A percentile compares a stretch with the other conserved stretches of the same genome.
These are phyloP conservation scores for Aspergillus kassunensis DNA, from an alignment of 495 filamentous ascomycete genomes.

Conservation along the genomic window DNA sequence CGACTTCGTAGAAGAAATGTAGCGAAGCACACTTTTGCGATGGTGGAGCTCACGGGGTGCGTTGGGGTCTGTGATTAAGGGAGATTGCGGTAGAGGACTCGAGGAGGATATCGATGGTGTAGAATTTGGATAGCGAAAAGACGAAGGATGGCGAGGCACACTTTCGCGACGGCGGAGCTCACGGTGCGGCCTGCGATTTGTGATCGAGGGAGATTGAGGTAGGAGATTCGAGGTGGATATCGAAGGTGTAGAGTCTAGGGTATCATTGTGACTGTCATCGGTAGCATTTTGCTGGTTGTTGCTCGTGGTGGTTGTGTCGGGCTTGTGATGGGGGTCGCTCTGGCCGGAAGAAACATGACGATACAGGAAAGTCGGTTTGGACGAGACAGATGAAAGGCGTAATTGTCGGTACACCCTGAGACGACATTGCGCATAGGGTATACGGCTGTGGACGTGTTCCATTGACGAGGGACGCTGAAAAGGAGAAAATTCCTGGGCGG, in stretches of 20 bases:
- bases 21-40: too few species aligned
- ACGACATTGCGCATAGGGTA: conserved; percentile 36
- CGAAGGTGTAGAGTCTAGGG: neutral
- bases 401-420: conserved; percentile 27
- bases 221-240: conserved; percentile 33
- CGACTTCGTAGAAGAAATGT: too few species aligned
- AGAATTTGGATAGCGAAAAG: conserved; percentile 22
- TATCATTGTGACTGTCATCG: neutral
- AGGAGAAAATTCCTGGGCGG: conserved; percentile 1
- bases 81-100: conserved; percentile 39
- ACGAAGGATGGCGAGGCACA: conserved; percentile 41
- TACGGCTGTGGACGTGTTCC: conserved; percentile 23
- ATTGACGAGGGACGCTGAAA: conserved; percentile 15
- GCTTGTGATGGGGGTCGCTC: neutral
- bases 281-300: neutral
- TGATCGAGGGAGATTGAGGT: conserved; percentile 39
- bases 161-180: conserved; percentile 20
- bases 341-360: neutral
- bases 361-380: neutral
- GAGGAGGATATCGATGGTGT: conserved; percentile 22
- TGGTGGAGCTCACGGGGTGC: conserved; percentile 14
- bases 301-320: neutral
- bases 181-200: conserved; percentile 15
- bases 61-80: conserved; percentile 24
- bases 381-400: conserved; percentile 7